Evolutionary conservation across 139 green algal species (phyloP).

Genomic region (Coelastrella sp.): DNA sequence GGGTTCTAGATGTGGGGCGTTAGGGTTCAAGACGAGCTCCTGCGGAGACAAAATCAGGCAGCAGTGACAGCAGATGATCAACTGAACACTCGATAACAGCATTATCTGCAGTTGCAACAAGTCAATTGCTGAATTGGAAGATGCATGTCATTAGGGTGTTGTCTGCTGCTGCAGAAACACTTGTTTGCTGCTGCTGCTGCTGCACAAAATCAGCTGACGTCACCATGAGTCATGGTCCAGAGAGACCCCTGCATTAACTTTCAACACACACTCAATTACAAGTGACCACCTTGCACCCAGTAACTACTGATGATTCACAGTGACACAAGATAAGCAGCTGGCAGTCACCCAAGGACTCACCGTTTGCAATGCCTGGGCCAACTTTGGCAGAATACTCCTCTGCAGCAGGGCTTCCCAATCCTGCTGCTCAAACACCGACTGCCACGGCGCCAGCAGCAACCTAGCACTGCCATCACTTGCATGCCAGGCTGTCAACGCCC

Average conservation of each 20-base stretch:
- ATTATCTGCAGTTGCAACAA: background rate
- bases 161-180: too few species aligned
- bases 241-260: too few species aligned
- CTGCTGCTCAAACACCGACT: constrained; percentile 77
- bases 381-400: constrained; percentile 90
- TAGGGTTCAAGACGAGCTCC: constrained; percentile 88
- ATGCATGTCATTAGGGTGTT: too few species aligned
- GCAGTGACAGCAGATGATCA: background rate
- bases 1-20: constrained; percentile 82
- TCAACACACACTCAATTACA: too few species aligned
- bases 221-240: too few species aligned
- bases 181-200: too few species aligned
- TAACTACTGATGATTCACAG: too few species aligned
- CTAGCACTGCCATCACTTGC: constrained; percentile 84
- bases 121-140: too few species aligned
- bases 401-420: constrained; percentile 90
- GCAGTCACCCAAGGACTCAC: background rate
- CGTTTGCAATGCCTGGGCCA: constrained; percentile 68
- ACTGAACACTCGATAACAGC: background rate
- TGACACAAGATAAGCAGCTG: too few species aligned
- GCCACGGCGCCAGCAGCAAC: constrained; percentile 91
- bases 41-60: background rate
- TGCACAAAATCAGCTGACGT: too few species aligned
- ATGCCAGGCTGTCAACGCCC: constrained; percentile 80
- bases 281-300: too few species aligned